Conservation (phyloP, 2,329 filamentous ascomycete species). For the Lecanosticta acicola region DNA sequence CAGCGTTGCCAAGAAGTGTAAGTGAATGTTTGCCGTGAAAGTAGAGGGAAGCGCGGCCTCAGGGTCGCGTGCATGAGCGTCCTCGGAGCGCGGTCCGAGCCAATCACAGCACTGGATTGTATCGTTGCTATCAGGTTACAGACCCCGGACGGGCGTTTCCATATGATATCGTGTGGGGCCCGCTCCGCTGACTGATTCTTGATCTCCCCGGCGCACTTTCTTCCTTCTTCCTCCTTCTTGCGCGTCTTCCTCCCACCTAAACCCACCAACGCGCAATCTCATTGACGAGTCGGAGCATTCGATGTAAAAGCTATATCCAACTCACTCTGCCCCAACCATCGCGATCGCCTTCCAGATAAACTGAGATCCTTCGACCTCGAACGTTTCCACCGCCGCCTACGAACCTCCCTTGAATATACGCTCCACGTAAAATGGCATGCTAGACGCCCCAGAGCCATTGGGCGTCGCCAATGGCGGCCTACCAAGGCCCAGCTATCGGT, state of each 20-base stretch:
- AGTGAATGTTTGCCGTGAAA: conserved; percentile 2
- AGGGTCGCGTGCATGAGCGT: neutral
- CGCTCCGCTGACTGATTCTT: conserved; percentile 6
- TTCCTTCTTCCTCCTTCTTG: conserved; percentile 5
- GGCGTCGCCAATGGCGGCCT: conserved; percentile 34
- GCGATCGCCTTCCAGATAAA: conserved; percentile 4
- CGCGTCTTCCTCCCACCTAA: conserved; percentile 6
- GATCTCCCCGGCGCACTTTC: conserved; percentile 6
- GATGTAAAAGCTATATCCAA: neutral
- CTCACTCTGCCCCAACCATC: conserved; percentile 2
- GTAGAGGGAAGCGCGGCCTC: neutral
- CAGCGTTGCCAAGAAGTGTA: neutral
- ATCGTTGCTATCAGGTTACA: too few relatives aligned
- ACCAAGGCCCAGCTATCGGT: conserved; percentile 17
- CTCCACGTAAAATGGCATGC: conserved; percentile 24
- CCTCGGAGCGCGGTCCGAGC: neutral
- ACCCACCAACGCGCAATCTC: conserved; percentile 7
- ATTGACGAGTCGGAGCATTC: neutral
- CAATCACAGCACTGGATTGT: neutral
- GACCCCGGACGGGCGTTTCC: conserved; percentile 2
- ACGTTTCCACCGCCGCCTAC: conserved; percentile 3
- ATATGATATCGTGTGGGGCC: conserved; percentile 14
- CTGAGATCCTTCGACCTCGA: conserved; percentile 2
- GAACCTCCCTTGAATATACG: conserved; percentile 1
- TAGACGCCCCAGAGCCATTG: conserved; percentile 25